These are phyloP conservation scores for Aegilops speltoides DNA, from an alignment of 176 grass and related monocot species.

Conservation along the genomic window DNA sequence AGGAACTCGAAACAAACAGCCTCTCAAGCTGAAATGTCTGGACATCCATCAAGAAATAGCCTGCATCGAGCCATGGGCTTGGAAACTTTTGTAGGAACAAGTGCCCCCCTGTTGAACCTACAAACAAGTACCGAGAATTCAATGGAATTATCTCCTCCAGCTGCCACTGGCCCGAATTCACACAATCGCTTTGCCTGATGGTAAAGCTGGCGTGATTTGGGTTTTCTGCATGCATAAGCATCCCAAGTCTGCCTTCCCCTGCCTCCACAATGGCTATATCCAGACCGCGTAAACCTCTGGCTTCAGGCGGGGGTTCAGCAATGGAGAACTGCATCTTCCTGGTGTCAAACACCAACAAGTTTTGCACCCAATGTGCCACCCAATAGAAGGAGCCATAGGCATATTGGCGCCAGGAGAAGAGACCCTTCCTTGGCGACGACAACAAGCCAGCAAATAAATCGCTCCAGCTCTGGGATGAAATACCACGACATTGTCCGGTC, in stretches of 20 bases:
- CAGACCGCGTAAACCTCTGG: not conserved
- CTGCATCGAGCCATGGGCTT: not conserved
- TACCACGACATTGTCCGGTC: not conserved
- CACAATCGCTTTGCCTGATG: too few species aligned
- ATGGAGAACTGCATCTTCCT: not conserved
- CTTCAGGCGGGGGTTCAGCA: not conserved
- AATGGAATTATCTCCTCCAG: not conserved
- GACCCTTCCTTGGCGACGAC: fast-evolving
- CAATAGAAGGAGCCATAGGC: not conserved
- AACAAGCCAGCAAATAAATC: not conserved
- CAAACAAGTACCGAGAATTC: not conserved
- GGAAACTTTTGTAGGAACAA: not conserved
- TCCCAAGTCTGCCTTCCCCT: not conserved
- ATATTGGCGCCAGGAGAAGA: not conserved
- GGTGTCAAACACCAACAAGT: not conserved
- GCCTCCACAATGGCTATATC: not conserved
- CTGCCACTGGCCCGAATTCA: not conserved
- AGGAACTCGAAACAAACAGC: not conserved
- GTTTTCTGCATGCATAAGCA: not conserved
- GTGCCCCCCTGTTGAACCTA: not conserved
- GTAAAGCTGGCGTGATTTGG: not conserved
- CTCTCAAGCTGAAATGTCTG: not conserved
- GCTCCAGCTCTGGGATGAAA: not conserved
- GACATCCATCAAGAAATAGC: not conserved
- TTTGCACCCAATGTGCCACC: not conserved